These are phyloP conservation scores for Trametes pubescens DNA, from an alignment of 1,284 basidiomycete species.

Conservation along the genomic window DNA sequence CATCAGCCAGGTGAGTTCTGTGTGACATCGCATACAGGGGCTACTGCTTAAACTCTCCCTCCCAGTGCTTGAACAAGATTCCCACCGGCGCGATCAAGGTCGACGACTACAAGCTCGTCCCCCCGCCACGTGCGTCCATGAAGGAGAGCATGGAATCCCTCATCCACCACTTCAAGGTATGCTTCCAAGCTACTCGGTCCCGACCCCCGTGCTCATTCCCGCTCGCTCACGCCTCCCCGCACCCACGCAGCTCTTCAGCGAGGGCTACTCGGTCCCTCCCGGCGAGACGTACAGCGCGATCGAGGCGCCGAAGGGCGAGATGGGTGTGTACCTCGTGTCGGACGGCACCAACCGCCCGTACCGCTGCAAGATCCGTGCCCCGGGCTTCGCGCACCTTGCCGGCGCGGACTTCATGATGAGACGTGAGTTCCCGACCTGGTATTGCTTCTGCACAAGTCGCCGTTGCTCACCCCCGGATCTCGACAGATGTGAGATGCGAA, in stretches of 20 bases:
- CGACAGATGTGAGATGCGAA: conserved; percentile 60
- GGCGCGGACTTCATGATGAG: conserved; percentile 96
- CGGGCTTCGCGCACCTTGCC: conserved; percentile 92
- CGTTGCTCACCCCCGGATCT: conserved; percentile 23
- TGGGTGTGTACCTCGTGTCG: conserved; percentile 97
- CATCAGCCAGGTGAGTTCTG: conserved; percentile 71
- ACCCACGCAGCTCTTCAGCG: conserved; percentile 81
- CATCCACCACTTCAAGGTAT: conserved; percentile 97
- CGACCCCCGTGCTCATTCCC: neutral
- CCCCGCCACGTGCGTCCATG: conserved; percentile 98
- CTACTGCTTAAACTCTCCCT: neutral
- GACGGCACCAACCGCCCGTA: conserved; percentile 95
- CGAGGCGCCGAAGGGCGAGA: conserved; percentile 98
- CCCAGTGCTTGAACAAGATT: conserved; percentile 96
- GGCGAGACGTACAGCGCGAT: conserved; percentile 98
- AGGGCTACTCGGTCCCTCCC: conserved; percentile 97
- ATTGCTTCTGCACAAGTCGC: conserved; percentile 9
- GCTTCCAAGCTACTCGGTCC: conserved; percentile 27
- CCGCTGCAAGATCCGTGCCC: conserved; percentile 93
- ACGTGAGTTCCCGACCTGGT: conserved; percentile 55
- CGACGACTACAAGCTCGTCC: conserved; percentile 97
- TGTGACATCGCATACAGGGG: neutral
- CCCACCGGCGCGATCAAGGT: conserved; percentile 93
- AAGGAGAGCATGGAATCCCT: conserved; percentile 99
- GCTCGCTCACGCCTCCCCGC: conserved; percentile 20